Percentiles rank a stretch among this genome's conserved stretches.
Evolutionary conservation across 2,329 filamentous ascomycete species (phyloP).

Genomic region (Aspergillus proliferans): DNA sequence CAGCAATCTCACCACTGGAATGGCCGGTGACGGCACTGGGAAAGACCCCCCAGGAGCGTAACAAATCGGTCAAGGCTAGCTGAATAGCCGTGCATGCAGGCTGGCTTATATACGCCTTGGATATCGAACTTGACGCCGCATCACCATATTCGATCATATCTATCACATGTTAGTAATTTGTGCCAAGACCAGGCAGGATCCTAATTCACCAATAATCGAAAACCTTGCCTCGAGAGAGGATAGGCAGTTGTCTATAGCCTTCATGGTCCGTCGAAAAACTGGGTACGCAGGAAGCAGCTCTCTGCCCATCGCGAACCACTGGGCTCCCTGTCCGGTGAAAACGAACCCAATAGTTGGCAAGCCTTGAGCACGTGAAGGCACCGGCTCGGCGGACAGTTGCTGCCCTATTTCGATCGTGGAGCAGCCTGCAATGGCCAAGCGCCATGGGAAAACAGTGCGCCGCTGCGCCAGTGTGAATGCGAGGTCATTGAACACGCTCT

Average conservation of each 20-base stretch:
- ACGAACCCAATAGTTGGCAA: constrained; percentile 12
- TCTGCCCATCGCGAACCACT: constrained; percentile 13
- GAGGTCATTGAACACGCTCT: constrained; percentile 18
- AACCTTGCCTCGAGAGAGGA: constrained; percentile 13
- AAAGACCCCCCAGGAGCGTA: constrained; percentile 19
- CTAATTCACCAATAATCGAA: neutral
- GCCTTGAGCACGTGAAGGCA: constrained; percentile 14
- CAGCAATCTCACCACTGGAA: constrained; percentile 28
- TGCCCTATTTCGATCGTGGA: constrained; percentile 17
- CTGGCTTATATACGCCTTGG: constrained; percentile 9
- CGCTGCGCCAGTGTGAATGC: constrained; percentile 21
- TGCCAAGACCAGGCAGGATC: neutral
- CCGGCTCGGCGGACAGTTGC: constrained; percentile 17
- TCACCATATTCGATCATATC: constrained; percentile 1
- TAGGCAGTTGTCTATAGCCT: constrained; percentile 2
- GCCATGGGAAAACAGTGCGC: constrained; percentile 20
- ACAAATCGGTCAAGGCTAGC: constrained; percentile 23
- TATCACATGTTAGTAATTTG: neutral
- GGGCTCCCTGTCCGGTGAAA: constrained; percentile 16
- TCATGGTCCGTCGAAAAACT: constrained; percentile 13
- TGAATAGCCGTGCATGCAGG: constrained; percentile 27
- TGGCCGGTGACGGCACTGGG: constrained; percentile 24
- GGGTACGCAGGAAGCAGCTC: constrained; percentile 15
- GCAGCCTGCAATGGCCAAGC: constrained; percentile 15
- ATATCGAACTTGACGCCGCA: neutral